Evolutionary conservation across 116 monocot species (phyloP), one percentile per base, ranked within the genome.

Genomic region (Papilionanthe hybrid): DNA sequence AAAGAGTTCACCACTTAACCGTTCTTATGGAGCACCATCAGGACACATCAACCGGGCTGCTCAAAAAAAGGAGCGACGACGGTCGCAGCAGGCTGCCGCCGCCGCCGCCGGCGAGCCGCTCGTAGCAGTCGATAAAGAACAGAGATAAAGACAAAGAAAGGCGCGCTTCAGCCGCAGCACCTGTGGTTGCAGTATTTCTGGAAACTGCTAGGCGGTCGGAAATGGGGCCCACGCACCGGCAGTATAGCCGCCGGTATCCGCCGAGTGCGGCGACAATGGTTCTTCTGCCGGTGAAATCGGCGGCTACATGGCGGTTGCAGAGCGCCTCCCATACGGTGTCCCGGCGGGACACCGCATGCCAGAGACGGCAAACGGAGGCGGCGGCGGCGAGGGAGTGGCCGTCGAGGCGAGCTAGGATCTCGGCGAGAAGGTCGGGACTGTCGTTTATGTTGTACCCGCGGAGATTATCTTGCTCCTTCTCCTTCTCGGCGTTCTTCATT

Each of bases 101-200:
- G 55, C 75, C 87, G 11, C 71, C 79, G 55, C 75, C 90, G 32
- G 63, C 81, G 15, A 91, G 84, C 83, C 94, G 78, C 89, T 94
- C 98, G 76, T 94, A 94, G 86, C 91, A 92, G 72, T 98, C 94
- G 69, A 98, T 92, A 65, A 94, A 98, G 93, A 98, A 92, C 81
- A 95, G 83, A 2, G 94, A 92, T 58, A 94, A 78, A 15, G 53
- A 53, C 18, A 53, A 53, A 1, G 88, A 91, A 29, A 92, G 82
- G 1, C 71, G 29, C 63, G 88, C 86, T 43, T 89, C 88, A 42
- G 92, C 86, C 78, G 81, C 77, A 32, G 58, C 78, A 30, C 58
- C 82, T 12, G 55, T 42, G 56, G 45, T 20, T 22, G 71, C 60
- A 18, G 11, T 20, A 17, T 15, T 9, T 27, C 65, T 41, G 58